phyloP scores from a whole-genome alignment of 2,329 filamentous ascomycete species.

The Grosmannia clavigera region DNA sequence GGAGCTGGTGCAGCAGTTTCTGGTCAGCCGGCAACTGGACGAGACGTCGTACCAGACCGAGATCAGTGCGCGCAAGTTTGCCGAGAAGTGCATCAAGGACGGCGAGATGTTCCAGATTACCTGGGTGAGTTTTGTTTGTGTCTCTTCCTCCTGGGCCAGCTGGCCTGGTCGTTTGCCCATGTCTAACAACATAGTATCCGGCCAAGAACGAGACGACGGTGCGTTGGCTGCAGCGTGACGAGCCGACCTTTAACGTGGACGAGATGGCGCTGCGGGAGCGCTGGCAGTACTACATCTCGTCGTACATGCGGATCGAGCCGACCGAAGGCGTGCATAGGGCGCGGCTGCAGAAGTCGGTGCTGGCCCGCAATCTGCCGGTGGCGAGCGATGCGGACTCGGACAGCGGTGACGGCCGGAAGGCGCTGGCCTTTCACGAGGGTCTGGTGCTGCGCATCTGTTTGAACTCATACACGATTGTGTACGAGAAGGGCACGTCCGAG shows the following conservation, averaged over 20 bases:
- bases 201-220: constrained; percentile 54
- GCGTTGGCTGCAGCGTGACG: constrained; percentile 56
- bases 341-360: constrained; percentile 54
- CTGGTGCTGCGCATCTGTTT: constrained; percentile 63
- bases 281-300: constrained; percentile 95
- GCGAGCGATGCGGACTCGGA: constrained; percentile 50
- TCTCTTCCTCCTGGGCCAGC: too few relatives aligned
- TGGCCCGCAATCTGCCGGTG: constrained; percentile 57
- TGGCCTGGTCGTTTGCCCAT: too few relatives aligned
- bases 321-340: constrained; percentile 65
- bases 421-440: constrained; percentile 51
- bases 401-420: constrained; percentile 47
- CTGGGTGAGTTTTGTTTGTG: constrained; percentile 54
- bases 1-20: constrained; percentile 80
- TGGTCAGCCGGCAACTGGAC: constrained; percentile 66
- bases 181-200: constrained; percentile 43
- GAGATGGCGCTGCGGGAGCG: constrained; percentile 71
- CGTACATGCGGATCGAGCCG: constrained; percentile 76
- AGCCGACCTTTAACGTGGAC: constrained; percentile 74
- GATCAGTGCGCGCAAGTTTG: constrained; percentile 80
- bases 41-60: constrained; percentile 84
- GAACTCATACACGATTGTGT: constrained; percentile 69
- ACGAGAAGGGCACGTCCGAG: constrained; percentile 57
- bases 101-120: constrained; percentile 81
- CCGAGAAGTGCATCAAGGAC: constrained; percentile 87